These are phyloP conservation scores for Euphrasia arctica DNA, from an alignment of 305 asterid genomes.

Conservation along the genomic window DNA sequence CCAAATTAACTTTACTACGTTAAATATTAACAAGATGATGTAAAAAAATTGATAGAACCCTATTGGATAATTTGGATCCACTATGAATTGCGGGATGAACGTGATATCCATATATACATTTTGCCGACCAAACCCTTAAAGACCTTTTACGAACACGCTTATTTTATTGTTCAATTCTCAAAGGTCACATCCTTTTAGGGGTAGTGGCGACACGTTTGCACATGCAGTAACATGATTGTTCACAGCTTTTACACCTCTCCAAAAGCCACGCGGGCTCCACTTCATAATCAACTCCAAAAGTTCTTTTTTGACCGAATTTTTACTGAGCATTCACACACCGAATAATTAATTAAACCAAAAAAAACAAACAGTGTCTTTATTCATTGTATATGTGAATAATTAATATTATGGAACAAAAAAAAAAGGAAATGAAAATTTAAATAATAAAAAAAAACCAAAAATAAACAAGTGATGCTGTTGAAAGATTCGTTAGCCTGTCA, in stretches of 20 bases:
- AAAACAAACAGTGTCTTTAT: constrained; percentile 19
- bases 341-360: no score
- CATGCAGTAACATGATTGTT: constrained; percentile 55
- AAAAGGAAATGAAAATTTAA: constrained; percentile 33
- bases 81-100: no score
- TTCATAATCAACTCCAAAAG: constrained; percentile 43
- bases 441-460: constrained; percentile 2
- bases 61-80: no score
- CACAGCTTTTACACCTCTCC: constrained; percentile 11
- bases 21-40: no score
- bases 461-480: constrained; percentile 30
- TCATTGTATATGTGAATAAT: constrained; percentile 24
- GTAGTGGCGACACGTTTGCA: constrained; percentile 49
- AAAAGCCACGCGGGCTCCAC: constrained; percentile 30
- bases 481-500: constrained; percentile 49
- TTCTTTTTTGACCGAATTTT: constrained; percentile 49
- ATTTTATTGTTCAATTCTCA: neutral
- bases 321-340: neutral
- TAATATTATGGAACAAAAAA: constrained; percentile 28
- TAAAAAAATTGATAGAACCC: no score
- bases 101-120: no score
- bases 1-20: no score
- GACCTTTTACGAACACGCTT: neutral
- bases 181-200: constrained; percentile 1
- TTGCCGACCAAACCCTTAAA: neutral